Percentiles rank a stretch among this genome's conserved stretches.
Evolutionary conservation across 2,329 filamentous ascomycete genomes (phyloP).

Genomic region (Ophiocordyceps camponoti-rufipedis): DNA sequence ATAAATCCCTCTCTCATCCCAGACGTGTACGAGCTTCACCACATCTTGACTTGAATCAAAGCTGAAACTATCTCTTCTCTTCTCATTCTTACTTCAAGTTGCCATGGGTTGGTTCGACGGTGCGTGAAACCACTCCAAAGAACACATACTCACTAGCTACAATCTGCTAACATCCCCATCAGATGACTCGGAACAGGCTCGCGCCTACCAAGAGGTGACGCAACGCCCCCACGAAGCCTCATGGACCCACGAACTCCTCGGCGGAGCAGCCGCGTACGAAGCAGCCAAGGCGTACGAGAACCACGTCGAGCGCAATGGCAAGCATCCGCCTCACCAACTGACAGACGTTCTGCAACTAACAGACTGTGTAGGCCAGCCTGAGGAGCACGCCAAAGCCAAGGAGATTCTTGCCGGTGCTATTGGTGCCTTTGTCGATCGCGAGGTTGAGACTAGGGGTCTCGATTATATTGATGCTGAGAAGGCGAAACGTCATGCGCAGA

Average conservation of each 20-base stretch:
- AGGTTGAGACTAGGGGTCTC: slow-evolving; percentile 12
- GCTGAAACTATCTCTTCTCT: not conserved
- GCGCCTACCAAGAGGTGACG: slow-evolving; percentile 9
- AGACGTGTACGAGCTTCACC: not conserved
- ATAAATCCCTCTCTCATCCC: not conserved
- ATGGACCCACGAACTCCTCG: slow-evolving; percentile 12
- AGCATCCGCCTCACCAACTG: no score
- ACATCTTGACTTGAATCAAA: not conserved
- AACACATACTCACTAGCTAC: not conserved
- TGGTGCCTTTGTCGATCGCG: slow-evolving; percentile 13
- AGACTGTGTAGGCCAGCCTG: slow-evolving; percentile 7
- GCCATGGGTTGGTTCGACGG: not conserved
- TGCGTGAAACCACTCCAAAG: not conserved
- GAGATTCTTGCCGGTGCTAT: slow-evolving; percentile 11
- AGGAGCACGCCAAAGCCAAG: slow-evolving; percentile 11
- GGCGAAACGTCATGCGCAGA: slow-evolving; percentile 11
- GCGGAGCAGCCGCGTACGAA: slow-evolving; percentile 12
- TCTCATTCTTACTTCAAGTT: not conserved
- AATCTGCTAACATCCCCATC: not conserved
- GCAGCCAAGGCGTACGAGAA: slow-evolving; percentile 14
- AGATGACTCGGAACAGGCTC: slow-evolving; percentile 9
- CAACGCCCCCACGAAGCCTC: slow-evolving; percentile 11
- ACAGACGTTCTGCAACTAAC: no score
- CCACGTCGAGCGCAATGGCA: slow-evolving; percentile 10
- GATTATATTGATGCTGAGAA: slow-evolving; percentile 10